phyloP scores from a whole-genome alignment of 257 asterid genomes.

The Capsicum rhomboideum region DNA sequence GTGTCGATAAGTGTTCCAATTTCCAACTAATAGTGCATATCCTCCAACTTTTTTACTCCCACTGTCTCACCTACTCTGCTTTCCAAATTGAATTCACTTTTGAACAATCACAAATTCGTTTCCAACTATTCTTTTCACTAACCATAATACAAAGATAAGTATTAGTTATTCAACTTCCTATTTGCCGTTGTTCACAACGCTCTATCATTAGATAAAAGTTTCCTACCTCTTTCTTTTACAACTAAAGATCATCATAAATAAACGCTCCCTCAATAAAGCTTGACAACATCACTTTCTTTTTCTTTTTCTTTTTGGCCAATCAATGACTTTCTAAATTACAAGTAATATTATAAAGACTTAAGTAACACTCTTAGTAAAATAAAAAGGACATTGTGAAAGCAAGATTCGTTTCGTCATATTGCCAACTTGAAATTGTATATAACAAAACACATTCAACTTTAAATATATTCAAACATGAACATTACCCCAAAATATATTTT shows the following conservation, averaged over 20 bases:
- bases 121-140: no score
- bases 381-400: not conserved
- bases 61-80: not conserved
- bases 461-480: no score
- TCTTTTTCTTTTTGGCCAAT: no score
- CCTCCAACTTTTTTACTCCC: not conserved
- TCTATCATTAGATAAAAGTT: not conserved
- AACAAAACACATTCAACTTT: no score
- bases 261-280: not conserved
- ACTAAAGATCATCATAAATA: not conserved
- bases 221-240: not conserved
- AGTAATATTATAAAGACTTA: not conserved
- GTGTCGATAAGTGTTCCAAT: not conserved
- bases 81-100: not conserved
- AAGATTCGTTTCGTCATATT: no score
- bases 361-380: not conserved
- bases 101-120: not conserved
- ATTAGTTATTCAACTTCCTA: not conserved
- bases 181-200: not conserved
- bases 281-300: not conserved
- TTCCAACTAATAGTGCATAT: not conserved
- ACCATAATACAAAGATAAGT: not conserved
- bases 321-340: not conserved
- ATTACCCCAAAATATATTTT: no score
- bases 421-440: no score